Evolutionary conservation across 768 basidiomycete species (phyloP).

Genomic region (Termitomyces sp.): DNA sequence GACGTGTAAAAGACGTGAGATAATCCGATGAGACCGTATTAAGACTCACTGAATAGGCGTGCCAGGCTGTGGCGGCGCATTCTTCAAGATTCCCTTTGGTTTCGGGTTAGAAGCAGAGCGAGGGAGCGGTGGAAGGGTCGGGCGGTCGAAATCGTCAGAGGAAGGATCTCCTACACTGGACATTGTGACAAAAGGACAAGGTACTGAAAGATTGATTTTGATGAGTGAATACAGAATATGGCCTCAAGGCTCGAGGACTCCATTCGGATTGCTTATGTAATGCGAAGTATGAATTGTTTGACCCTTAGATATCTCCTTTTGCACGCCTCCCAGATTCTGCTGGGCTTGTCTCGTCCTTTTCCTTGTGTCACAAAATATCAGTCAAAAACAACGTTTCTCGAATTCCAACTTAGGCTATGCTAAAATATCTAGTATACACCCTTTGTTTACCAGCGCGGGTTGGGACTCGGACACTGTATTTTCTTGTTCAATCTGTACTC

Average conservation of each 20-base stretch:
- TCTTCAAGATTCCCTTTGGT: slow-evolving; percentile 89
- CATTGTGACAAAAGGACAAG: slow-evolving; percentile 2
- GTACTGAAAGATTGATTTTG: background rate
- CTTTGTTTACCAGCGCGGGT: background rate
- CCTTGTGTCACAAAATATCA: background rate
- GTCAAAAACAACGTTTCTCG: background rate
- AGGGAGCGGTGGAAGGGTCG: slow-evolving; percentile 42
- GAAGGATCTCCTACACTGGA: slow-evolving; percentile 13
- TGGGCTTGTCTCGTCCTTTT: background rate
- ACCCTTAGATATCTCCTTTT: background rate
- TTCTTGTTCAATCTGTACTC: background rate
- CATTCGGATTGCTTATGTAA: slow-evolving; percentile 1
- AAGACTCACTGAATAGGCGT: slow-evolving; percentile 40
- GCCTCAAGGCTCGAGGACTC: background rate
- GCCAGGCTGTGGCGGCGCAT: slow-evolving; percentile 48
- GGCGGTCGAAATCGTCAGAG: slow-evolving; percentile 24
- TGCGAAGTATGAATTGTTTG: background rate
- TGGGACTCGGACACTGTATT: background rate
- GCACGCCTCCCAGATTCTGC: background rate
- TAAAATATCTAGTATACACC: background rate
- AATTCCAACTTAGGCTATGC: background rate
- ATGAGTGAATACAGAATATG: background rate
- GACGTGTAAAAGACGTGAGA: slow-evolving; percentile 6
- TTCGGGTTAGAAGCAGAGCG: slow-evolving; percentile 65
- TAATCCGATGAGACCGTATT: background rate